Evolutionary conservation across 2,329 filamentous ascomycete genomes (phyloP).

Genomic region (Aspergillus felis): DNA sequence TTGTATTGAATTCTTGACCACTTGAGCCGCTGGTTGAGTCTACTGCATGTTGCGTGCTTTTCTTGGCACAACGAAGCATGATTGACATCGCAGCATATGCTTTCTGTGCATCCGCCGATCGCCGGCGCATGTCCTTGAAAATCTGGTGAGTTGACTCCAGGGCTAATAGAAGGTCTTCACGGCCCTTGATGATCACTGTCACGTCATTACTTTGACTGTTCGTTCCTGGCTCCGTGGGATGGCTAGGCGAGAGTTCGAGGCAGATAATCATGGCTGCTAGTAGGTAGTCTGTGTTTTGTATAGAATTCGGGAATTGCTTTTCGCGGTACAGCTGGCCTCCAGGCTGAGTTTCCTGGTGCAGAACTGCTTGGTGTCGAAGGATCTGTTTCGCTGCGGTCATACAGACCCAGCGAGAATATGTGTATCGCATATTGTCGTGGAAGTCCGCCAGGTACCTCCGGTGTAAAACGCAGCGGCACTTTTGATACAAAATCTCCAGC

Average conservation of each 20-base stretch:
- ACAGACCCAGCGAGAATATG: constrained; percentile 45
- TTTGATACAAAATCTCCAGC: constrained; percentile 50
- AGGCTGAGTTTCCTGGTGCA: constrained; percentile 51
- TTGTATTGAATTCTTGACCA: background rate
- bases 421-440: constrained; percentile 33
- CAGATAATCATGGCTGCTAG: constrained; percentile 60
- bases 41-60: background rate
- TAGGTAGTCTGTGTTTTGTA: constrained; percentile 59
- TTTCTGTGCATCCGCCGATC: constrained; percentile 26
- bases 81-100: constrained; percentile 24
- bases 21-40: background rate
- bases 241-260: constrained; percentile 35
- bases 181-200: constrained; percentile 12
- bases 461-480: constrained; percentile 52
- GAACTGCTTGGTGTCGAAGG: constrained; percentile 47
- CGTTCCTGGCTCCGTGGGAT: constrained; percentile 4
- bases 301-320: constrained; percentile 55
- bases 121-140: constrained; percentile 19
- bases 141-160: constrained; percentile 26
- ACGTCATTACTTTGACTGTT: constrained; percentile 9
- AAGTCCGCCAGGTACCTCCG: constrained; percentile 47
- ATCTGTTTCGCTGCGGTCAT: constrained; percentile 47
- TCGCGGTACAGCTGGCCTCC: constrained; percentile 52
- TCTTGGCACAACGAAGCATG: constrained; percentile 25
- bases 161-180: constrained; percentile 20